These are phyloP conservation scores for Cordyceps pruinosa DNA, from an alignment of 2,329 filamentous ascomycete species.

Conservation along the genomic window DNA sequence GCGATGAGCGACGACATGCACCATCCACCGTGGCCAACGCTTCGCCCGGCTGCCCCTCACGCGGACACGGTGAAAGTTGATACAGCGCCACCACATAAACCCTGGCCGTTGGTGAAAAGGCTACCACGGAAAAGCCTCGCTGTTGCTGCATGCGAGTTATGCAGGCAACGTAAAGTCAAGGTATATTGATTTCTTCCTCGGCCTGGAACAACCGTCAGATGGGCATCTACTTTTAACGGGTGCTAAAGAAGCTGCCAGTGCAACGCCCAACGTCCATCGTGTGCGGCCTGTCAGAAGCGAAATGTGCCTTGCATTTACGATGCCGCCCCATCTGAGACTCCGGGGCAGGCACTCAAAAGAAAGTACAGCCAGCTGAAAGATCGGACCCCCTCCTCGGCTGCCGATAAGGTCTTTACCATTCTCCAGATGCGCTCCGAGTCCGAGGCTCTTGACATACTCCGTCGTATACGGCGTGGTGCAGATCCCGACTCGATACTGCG, in stretches of 20 bases:
- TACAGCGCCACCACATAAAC: background rate
- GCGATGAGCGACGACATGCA: background rate
- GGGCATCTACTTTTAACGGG: background rate
- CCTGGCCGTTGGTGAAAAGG: background rate
- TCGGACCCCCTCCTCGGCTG: background rate
- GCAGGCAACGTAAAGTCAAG: background rate
- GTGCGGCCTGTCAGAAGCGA: background rate
- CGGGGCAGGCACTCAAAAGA: background rate
- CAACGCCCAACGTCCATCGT: background rate
- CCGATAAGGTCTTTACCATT: constrained; percentile 16
- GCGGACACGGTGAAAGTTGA: background rate
- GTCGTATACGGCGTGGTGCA: constrained; percentile 27
- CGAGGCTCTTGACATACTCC: constrained; percentile 29
- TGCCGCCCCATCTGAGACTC: background rate
- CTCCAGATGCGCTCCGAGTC: constrained; percentile 17
- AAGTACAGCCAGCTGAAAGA: background rate
- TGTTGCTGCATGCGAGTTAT: background rate
- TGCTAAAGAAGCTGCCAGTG: background rate
- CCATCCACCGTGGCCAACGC: background rate
- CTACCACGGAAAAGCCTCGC: background rate
- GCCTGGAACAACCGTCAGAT: background rate
- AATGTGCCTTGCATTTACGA: background rate
- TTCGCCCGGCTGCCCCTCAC: background rate
- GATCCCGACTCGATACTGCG: constrained; percentile 26
- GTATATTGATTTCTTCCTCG: background rate